Evolutionary conservation across 2,329 filamentous ascomycete species (phyloP).

Genomic region (Venturiaceae sp.): DNA sequence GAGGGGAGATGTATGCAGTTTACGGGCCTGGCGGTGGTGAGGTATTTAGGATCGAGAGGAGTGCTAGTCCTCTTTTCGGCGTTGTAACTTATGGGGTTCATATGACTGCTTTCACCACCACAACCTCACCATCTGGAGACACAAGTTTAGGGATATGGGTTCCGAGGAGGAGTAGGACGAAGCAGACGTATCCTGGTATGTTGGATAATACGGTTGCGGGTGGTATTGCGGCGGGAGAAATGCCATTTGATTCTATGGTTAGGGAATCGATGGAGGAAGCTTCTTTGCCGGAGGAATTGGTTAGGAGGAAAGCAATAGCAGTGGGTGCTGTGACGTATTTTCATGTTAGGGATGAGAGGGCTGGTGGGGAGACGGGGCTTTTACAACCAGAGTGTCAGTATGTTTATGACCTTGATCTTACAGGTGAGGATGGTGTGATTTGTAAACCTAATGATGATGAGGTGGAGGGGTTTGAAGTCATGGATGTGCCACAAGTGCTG

Average conservation of each 20-base stretch:
- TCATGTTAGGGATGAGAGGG: conserved; percentile 63
- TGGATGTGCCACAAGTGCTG: conserved; percentile 67
- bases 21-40: conserved; percentile 25
- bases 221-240: conserved; percentile 72
- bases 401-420: conserved; percentile 78
- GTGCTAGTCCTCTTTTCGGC: conserved; percentile 31
- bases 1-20: conserved; percentile 31
- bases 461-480: conserved; percentile 74
- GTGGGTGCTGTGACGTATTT: conserved; percentile 75
- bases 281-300: background rate
- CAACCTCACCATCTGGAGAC: background rate
- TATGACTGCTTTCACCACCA: conserved; percentile 22
- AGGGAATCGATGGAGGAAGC: conserved; percentile 83
- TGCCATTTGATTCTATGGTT: conserved; percentile 70
- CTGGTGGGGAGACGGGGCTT: conserved; percentile 71
- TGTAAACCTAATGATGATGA: conserved; percentile 79
- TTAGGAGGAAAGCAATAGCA: conserved; percentile 17
- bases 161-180: conserved; percentile 62
- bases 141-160: conserved; percentile 66
- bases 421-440: conserved; percentile 34
- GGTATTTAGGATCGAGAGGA: conserved; percentile 32
- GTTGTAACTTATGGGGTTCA: conserved; percentile 35
- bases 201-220: conserved; percentile 92
- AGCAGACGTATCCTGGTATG: conserved; percentile 84
- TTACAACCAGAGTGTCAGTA: conserved; percentile 89